Evolutionary conservation across 2,329 filamentous ascomycete genomes (phyloP).

Genomic region (Aureobasidium sp.): DNA sequence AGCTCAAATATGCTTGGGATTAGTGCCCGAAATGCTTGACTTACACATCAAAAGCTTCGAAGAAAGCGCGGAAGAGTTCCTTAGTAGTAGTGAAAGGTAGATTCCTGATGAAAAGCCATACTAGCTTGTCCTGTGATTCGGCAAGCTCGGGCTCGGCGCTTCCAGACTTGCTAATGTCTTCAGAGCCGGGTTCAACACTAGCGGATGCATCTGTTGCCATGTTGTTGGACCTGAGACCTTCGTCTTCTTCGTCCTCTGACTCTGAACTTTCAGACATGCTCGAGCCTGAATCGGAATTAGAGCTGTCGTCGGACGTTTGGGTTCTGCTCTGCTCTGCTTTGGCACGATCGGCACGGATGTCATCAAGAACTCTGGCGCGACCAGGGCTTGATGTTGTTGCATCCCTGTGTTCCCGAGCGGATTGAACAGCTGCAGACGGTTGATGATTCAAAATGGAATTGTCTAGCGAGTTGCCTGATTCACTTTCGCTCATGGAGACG

Average conservation of each 20-base stretch:
- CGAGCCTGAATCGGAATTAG: slow-evolving; percentile 7
- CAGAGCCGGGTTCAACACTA: neutral
- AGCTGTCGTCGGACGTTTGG: neutral
- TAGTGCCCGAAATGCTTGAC: neutral
- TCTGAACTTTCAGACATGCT: slow-evolving; percentile 20
- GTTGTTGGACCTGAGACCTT: neutral
- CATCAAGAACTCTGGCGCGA: slow-evolving; percentile 2
- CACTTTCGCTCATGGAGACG: slow-evolving; percentile 6
- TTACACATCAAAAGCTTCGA: slow-evolving; percentile 7
- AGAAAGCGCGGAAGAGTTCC: neutral
- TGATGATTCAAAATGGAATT: neutral
- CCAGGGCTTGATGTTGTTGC: neutral
- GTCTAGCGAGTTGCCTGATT: neutral
- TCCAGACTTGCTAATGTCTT: neutral
- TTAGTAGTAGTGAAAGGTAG: neutral
- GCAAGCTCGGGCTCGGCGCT: neutral
- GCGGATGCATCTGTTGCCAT: neutral
- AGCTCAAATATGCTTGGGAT: neutral
- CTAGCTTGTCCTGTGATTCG: neutral
- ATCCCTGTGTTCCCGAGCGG: neutral
- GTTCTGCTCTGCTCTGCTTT: neutral
- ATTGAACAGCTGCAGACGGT: neutral
- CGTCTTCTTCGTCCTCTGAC: slow-evolving; percentile 12
- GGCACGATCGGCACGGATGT: neutral
- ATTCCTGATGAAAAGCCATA: slow-evolving; percentile 2